Conservation (phyloP, 192 early-diverging fungal species). For the Coemansia sp. region DNA sequence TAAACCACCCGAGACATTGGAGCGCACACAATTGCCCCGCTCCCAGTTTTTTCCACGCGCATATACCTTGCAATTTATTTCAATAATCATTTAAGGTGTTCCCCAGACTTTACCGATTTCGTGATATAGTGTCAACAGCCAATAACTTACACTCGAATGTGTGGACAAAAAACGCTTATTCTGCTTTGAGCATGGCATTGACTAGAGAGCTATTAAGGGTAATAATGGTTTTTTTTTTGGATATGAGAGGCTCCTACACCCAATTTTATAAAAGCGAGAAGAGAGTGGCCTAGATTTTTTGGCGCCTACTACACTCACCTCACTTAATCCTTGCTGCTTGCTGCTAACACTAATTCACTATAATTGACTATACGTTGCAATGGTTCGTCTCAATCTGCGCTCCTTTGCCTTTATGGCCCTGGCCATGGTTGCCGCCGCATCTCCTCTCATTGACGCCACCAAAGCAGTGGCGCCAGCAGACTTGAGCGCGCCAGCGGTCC, state of each 20-base stretch:
- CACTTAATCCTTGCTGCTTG: not conserved
- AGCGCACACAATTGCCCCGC: not conserved
- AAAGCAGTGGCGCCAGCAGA: constrained; percentile 11
- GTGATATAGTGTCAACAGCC: not conserved
- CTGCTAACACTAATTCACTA: not conserved
- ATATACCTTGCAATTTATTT: not conserved
- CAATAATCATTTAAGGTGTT: not conserved
- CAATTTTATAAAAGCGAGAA: not conserved
- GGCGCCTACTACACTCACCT: not conserved
- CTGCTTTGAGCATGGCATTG: not conserved
- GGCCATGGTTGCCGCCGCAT: constrained; percentile 40
- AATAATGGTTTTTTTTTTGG: not conserved
- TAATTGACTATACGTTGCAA: constrained; percentile 6
- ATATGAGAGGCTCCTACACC: not conserved
- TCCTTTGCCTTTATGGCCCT: constrained; percentile 47
- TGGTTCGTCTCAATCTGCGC: constrained; percentile 45
- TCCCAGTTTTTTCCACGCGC: not conserved
- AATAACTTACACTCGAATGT: not conserved
- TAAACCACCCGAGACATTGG: not conserved
- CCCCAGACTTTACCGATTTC: not conserved
- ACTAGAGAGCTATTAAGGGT: not conserved
- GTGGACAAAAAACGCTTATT: not conserved
- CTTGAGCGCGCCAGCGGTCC: constrained; percentile 11
- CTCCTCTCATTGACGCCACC: constrained; percentile 19
- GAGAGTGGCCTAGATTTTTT: not conserved